Percentiles rank a stretch among this genome's conserved stretches.
Conservation (phyloP, 2,329 filamentous ascomycete genomes). For the Bipolaris gigantea region DNA sequence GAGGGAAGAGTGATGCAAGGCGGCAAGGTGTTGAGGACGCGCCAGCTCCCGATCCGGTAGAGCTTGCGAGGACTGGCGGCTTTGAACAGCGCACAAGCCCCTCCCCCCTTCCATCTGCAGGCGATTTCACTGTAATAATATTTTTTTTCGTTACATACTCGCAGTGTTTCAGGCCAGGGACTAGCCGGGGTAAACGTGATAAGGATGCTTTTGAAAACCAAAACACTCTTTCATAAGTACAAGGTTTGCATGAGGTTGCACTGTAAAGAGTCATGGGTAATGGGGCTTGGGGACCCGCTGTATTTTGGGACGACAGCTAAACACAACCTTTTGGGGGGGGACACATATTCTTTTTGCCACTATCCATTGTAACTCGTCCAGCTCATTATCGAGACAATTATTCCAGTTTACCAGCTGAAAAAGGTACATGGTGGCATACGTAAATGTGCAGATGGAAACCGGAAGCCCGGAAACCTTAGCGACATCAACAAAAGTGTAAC, state of each 20-base stretch:
- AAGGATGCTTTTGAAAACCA: no score
- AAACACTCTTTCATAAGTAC: not conserved
- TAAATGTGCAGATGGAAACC: conserved; percentile 15
- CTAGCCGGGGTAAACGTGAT: no score
- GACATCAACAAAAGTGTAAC: conserved; percentile 18
- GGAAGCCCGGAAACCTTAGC: conserved; percentile 10
- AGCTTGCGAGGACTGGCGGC: conserved; percentile 13
- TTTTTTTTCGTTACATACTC: no score
- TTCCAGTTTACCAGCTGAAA: not conserved
- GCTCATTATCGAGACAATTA: not conserved
- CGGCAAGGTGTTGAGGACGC: conserved; percentile 26
- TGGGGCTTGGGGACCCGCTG: not conserved
- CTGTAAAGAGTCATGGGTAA: not conserved
- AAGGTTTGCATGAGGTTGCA: not conserved
- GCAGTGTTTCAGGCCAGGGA: no score
- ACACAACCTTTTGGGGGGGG: not conserved
- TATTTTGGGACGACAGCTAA: conserved; percentile 1
- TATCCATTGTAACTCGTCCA: not conserved
- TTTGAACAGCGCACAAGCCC: not conserved
- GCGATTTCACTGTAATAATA: no score
- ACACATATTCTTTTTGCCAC: conserved; percentile 12
- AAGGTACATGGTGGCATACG: not conserved
- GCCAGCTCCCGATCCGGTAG: conserved; percentile 18
- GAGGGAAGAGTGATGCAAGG: not conserved
- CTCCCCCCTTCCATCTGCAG: no score